Evolutionary conservation across 371 early-diverging fungal genomes (phyloP).

Genomic region (Syncephalastrum contaminatum): DNA sequence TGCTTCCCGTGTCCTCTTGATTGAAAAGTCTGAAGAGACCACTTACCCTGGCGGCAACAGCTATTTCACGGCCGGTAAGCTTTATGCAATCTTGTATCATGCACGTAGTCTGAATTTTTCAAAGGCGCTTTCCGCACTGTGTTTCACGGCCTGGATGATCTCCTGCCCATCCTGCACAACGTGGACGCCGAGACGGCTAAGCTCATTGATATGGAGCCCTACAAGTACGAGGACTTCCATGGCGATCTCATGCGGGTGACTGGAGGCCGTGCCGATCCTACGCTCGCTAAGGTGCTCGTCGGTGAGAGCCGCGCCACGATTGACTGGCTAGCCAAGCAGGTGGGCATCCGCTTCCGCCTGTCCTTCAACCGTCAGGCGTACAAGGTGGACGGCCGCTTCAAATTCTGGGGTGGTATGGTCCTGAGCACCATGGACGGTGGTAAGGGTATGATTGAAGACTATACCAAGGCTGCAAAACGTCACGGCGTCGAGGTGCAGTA

Average conservation of each 20-base stretch:
- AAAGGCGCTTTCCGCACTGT: constrained; percentile 20
- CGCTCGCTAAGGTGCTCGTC: constrained; percentile 12
- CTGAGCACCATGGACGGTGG: constrained; percentile 14
- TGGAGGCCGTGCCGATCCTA: constrained; percentile 16
- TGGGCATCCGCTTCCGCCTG: constrained; percentile 15
- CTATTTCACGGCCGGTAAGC: constrained; percentile 18
- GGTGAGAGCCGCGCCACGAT: constrained; percentile 10
- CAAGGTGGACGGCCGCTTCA: constrained; percentile 18
- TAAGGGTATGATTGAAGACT: constrained; percentile 17
- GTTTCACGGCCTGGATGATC: constrained; percentile 16
- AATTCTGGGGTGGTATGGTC: constrained; percentile 24
- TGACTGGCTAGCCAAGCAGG: constrained; percentile 10
- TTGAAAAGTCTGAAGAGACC: constrained; percentile 16
- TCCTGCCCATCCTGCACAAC: constrained; percentile 15
- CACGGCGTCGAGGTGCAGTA: constrained; percentile 13
- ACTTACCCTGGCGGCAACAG: constrained; percentile 20
- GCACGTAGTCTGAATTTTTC: background rate
- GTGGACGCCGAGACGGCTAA: constrained; percentile 14
- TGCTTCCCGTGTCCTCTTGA: constrained; percentile 14
- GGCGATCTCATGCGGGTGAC: constrained; percentile 20
- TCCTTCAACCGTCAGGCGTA: constrained; percentile 23
- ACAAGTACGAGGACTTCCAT: constrained; percentile 13
- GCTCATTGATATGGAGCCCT: constrained; percentile 21
- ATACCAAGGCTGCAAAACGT: constrained; percentile 5
- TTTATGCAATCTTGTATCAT: background rate